These are phyloP conservation scores for Trichoderma cornu-damae DNA, from an alignment of 2,329 filamentous ascomycete genomes.

Conservation along the genomic window DNA sequence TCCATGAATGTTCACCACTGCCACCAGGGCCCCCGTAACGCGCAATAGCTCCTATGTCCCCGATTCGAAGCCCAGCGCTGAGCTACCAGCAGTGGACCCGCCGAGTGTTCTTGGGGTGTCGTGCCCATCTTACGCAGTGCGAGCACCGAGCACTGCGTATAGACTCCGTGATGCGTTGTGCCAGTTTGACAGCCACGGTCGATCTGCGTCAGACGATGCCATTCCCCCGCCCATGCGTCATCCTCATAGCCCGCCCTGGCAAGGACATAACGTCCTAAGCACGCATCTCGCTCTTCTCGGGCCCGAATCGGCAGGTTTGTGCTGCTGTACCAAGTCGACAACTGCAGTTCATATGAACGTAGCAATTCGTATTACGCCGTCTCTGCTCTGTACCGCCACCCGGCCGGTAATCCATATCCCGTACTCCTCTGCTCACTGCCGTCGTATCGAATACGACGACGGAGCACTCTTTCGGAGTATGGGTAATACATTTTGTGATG, in stretches of 20 bases:
- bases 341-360: background rate
- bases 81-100: background rate
- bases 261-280: background rate
- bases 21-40: background rate
- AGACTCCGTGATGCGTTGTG: too few relatives aligned
- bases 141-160: too few relatives aligned
- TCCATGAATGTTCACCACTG: background rate
- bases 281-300: background rate
- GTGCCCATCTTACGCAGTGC: background rate
- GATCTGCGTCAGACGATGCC: background rate
- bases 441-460: too few relatives aligned
- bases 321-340: background rate
- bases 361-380: background rate
- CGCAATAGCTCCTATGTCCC: background rate
- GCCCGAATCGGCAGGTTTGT: background rate
- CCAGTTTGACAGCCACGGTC: background rate
- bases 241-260: background rate
- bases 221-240: conserved; percentile 4
- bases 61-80: background rate
- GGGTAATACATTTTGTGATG: too few relatives aligned
- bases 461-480: too few relatives aligned
- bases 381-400: background rate
- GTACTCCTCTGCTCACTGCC: background rate
- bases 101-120: background rate
- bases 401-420: background rate